Conservation (phyloP, 2,329 filamentous ascomycete genomes). For the Lachnellula arida region DNA sequence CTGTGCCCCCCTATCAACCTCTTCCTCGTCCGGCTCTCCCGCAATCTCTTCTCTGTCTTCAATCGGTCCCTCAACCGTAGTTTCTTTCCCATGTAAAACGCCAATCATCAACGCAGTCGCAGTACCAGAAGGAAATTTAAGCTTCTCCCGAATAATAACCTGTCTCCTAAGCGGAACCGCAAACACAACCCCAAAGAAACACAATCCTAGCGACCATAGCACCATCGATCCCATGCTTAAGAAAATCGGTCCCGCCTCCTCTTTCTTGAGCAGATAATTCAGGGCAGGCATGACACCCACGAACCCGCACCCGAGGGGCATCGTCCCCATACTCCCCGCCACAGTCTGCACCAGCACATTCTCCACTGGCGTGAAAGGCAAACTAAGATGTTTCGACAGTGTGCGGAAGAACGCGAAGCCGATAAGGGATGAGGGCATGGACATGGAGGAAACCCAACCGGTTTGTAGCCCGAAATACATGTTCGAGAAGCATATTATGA, state of each 20-base stretch:
- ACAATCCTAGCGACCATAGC: conserved; percentile 87
- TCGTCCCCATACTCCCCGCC: conserved; percentile 90
- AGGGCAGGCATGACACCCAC: conserved; percentile 92
- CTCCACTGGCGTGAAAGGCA: conserved; percentile 89
- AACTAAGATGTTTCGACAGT: conserved; percentile 64
- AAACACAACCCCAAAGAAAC: conserved; percentile 95
- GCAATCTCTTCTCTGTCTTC: conserved; percentile 1
- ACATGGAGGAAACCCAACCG: conserved; percentile 81
- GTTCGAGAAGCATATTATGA: conserved; percentile 92
- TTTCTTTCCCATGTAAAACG: conserved; percentile 69
- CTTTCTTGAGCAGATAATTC: conserved; percentile 73
- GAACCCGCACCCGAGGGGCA: conserved; percentile 93
- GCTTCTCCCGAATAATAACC: conserved; percentile 85
- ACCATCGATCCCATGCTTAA: conserved; percentile 73
- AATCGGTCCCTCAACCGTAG: conserved; percentile 14
- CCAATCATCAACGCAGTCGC: conserved; percentile 92
- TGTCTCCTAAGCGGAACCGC: conserved; percentile 86
- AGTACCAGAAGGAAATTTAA: conserved; percentile 93
- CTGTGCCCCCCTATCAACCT: conserved; percentile 19
- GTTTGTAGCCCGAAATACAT: conserved; percentile 98
- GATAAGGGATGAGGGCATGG: conserved; percentile 91
- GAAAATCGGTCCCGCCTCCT: conserved; percentile 73
- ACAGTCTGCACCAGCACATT: conserved; percentile 97
- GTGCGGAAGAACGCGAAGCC: conserved; percentile 92
- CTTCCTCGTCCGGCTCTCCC: conserved; percentile 22